Conservation (phyloP, 805 yeast genomes). For the Wickerhamomyces chambardii region DNA sequence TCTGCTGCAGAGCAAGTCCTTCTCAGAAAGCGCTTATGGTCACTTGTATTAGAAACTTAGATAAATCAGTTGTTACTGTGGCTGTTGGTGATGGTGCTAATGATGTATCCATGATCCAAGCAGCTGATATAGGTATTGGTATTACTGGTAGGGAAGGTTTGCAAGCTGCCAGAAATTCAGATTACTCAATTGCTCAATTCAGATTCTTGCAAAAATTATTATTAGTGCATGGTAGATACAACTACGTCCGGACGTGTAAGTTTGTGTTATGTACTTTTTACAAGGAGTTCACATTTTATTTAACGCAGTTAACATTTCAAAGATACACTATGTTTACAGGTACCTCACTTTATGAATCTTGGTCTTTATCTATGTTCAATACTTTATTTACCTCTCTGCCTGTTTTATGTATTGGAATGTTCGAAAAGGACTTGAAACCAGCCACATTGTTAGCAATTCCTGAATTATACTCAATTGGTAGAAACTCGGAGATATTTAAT, state of each 20-base stretch:
- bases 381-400: slow-evolving; percentile 92
- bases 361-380: slow-evolving; percentile 97
- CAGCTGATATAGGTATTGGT: slow-evolving; percentile 97
- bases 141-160: slow-evolving; percentile 96
- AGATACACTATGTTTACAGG: slow-evolving; percentile 86
- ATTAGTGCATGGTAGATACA: slow-evolving; percentile 93
- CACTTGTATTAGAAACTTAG: slow-evolving; percentile 60
- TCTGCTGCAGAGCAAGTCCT: slow-evolving; percentile 95
- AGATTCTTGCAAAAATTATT: slow-evolving; percentile 73
- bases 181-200: slow-evolving; percentile 93
- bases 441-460: slow-evolving; percentile 88
- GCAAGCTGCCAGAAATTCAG: slow-evolving; percentile 94
- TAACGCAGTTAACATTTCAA: slow-evolving; percentile 85
- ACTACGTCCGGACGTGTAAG: slow-evolving; percentile 84
- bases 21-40: slow-evolving; percentile 94
- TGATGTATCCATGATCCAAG: slow-evolving; percentile 98
- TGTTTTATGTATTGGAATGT: slow-evolving; percentile 89
- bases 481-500: slow-evolving; percentile 67
- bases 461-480: slow-evolving; percentile 74
- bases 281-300: slow-evolving; percentile 84
- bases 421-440: slow-evolving; percentile 85
- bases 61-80: slow-evolving; percentile 67
- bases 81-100: slow-evolving; percentile 99
- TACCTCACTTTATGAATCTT: slow-evolving; percentile 84
- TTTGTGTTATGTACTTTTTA: slow-evolving; percentile 91